Evolutionary conservation across 768 basidiomycete species (phyloP), one percentile per base, ranked within the genome.

Genomic region (Collybiopsis luxurians): DNA sequence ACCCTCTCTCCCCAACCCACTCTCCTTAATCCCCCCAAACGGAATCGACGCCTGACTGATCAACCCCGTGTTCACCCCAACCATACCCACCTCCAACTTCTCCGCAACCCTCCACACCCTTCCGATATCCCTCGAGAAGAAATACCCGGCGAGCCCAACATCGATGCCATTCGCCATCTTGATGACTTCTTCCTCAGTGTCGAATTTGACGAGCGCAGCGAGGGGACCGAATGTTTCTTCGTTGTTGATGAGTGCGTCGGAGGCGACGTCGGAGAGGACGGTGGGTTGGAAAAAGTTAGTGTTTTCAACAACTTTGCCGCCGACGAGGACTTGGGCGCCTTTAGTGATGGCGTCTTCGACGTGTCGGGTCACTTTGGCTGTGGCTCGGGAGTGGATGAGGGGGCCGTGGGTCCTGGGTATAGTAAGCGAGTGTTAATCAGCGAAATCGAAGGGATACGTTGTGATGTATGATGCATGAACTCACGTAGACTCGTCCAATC

Each of bases 191-290:
- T 95, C 94, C 73, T 99, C 97, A 0, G 93, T 94, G 70, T 91
- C 85, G 67, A 99, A 99, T 66, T 87, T 88, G 68, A 82, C 86
- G 23, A 99, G 74, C 6, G 90, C 89, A 0, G 94, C 94, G 38
- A 96, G 71, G 0, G 93, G 95, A 0, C 96, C 97, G 65, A 99
- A 99, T 0, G 97, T 98, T 78, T 99, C 97, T 69, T 98, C 97
- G 10, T 65, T 66, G 63, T 83, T 80, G 63, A 96, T 66, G 34
- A 80, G 73, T 10, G 92, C 90, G 26, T 79, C 74, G 21, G 71
- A 36, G 0, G 90, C 81, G 12, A 98, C 95, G 61, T 98, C 92
- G 4, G 83, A 82, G 26, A 99, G 84, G 45, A 99, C 84, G 2
- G 97, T 98, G 1, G 95, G 95, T 17, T 80, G 71, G 74, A 87